Percentiles rank a stretch among this genome's conserved stretches.
These are phyloP conservation scores for Agaricus subrufescens DNA, from an alignment of 768 basidiomycete genomes.

Conservation along the genomic window DNA sequence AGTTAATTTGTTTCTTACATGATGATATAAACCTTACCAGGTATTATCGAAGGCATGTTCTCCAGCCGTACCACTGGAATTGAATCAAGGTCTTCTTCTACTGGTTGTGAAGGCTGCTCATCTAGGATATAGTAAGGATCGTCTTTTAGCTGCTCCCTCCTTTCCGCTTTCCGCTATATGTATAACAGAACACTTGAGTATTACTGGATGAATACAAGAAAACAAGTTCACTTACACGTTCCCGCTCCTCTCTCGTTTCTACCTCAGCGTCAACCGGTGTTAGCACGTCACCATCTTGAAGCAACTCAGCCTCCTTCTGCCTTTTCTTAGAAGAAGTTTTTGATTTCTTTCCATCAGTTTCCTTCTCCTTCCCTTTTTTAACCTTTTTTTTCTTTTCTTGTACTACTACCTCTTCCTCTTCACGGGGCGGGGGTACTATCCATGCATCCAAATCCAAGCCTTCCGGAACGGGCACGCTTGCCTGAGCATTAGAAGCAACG, in stretches of 20 bases:
- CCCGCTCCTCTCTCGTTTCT: constrained; percentile 61
- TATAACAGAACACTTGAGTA: not conserved
- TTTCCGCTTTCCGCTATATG: constrained; percentile 68
- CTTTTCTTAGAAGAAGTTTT: constrained; percentile 25
- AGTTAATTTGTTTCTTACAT: not conserved
- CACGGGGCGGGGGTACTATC: constrained; percentile 66
- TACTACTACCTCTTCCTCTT: constrained; percentile 37
- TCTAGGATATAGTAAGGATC: constrained; percentile 92
- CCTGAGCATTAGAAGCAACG: constrained; percentile 77
- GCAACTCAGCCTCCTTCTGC: constrained; percentile 18
- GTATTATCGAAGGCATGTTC: constrained; percentile 51
- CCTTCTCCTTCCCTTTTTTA: constrained; percentile 39
- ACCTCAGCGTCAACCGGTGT: constrained; percentile 31
- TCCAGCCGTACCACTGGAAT: constrained; percentile 90
- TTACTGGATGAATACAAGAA: too few relatives aligned
- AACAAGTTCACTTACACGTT: constrained; percentile 47
- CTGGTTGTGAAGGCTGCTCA: constrained; percentile 36
- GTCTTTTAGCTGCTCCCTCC: constrained; percentile 70
- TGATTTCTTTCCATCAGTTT: constrained; percentile 19
- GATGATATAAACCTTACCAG: constrained; percentile 17
- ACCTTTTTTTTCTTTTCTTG: constrained; percentile 48
- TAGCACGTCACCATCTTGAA: constrained; percentile 22
- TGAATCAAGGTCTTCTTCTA: constrained; percentile 69
- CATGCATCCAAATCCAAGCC: constrained; percentile 83
- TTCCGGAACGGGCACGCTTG: constrained; percentile 74